phyloP scores from a whole-genome alignment of 2,329 filamentous ascomycete genomes.

The Aspergillus texensis region DNA sequence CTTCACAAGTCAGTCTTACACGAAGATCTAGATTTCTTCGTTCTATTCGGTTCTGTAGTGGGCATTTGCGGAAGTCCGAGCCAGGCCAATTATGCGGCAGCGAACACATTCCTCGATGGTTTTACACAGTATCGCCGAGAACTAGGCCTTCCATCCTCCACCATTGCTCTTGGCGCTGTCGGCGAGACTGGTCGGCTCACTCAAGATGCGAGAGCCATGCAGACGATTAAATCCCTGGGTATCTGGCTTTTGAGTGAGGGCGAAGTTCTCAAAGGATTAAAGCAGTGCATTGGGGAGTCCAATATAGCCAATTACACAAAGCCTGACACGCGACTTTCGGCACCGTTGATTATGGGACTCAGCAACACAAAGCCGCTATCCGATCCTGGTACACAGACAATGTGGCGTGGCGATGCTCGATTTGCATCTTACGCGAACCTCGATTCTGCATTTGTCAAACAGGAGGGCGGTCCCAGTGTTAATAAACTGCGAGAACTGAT shows the following conservation, averaged over 20 bases:
- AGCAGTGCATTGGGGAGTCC: not conserved
- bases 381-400: not conserved
- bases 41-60: conserved; percentile 12
- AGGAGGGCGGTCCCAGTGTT: too few species aligned
- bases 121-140: conserved; percentile 18
- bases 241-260: not conserved
- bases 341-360: not conserved
- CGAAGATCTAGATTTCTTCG: conserved; percentile 15
- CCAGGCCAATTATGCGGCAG: conserved; percentile 19
- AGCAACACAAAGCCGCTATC: not conserved
- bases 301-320: not conserved
- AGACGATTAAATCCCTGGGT: not conserved
- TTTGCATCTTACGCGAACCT: not conserved
- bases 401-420: not conserved
- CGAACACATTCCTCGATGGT: conserved; percentile 17
- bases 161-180: conserved; percentile 5
- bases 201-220: not conserved
- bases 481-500: not conserved
- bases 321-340: not conserved
- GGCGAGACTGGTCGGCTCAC: conserved; percentile 1
- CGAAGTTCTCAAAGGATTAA: not conserved
- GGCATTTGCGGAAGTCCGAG: conserved; percentile 11
- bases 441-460: not conserved
- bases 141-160: conserved; percentile 4
- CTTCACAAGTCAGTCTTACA: conserved; percentile 21